Evolutionary conservation across 1,284 basidiomycete species (phyloP), one percentile per base, ranked within the genome.

Genomic region (Moniliophthora roreri): DNA sequence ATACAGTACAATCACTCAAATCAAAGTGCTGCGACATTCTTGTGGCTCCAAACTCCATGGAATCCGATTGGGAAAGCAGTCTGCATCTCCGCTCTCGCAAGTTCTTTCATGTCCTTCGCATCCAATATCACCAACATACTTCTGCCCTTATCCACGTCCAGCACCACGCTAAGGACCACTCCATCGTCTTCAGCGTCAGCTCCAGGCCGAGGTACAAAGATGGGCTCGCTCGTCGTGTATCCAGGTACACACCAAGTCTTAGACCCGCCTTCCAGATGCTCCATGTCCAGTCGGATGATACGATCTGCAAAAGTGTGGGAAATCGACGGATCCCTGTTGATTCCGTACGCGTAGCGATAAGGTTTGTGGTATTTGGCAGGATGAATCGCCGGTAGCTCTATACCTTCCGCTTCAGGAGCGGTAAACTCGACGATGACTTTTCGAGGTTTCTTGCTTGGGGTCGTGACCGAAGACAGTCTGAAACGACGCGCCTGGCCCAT

Each of bases 31-130:
- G 28, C 28, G 28, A 32, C 28, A 11, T 32, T 32, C 28, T 41
- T 41, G 69, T 48, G 52, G 7, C 28, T 34, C 38, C 21, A 49
- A 54, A 50, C 38, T 20, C 40, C 71, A 55, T 73, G 71, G 55
- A 74, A 73, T 20, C 67, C 68, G 42, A 74, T 64, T 2, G 69
- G 61, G 5, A 69, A 67, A 23, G 51, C 56, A 41, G 55, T 61
- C 6, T 61, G 60, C 66, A 74, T 63, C 45, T 70, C 67, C 13
- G 71, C 71, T 44, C 70, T 63, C 6, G 65, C 71, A 26, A 69
- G 48, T 49, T 74, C 71, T 34, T 60, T 52, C 71, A 74, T 66
- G 13, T 37, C 60, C 50, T 61, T 54, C 4, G 66, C 67, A 51
- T 55, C 54, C 28, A 58, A 23, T 7, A 58, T 46, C 5, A 56